A percentile compares a stretch with the other conserved stretches of the same genome.
Evolutionary conservation across 2,329 filamentous ascomycete genomes (phyloP).

Genomic region (Diaporthe eres): DNA sequence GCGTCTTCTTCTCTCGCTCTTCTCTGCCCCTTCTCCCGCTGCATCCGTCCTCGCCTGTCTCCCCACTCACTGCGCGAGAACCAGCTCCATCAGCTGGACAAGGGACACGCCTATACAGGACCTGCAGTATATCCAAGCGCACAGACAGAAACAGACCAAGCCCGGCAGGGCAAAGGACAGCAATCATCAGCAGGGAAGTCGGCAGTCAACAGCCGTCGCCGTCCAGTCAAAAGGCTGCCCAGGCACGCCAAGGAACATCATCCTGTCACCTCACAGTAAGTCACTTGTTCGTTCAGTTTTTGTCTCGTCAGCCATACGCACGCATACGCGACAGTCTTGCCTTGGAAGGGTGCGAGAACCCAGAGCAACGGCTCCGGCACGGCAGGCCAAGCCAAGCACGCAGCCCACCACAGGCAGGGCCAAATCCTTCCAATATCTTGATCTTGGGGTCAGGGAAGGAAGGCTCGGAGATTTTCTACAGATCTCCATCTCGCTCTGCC

Average conservation of each 20-base stretch:
- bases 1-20: not conserved
- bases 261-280: not conserved
- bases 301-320: not conserved
- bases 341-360: not conserved
- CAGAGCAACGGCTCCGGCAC: slow-evolving; percentile 6
- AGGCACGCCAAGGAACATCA: not conserved
- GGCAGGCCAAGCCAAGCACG: slow-evolving; percentile 9
- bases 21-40: not conserved
- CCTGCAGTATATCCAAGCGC: not conserved
- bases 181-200: slow-evolving; percentile 21
- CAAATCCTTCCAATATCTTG: slow-evolving; percentile 8
- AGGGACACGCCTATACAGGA: not conserved
- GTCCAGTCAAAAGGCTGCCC: slow-evolving; percentile 25
- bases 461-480: slow-evolving; percentile 20
- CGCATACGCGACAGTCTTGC: not conserved
- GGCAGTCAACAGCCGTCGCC: not conserved
- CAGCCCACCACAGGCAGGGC: not conserved
- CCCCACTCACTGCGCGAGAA: slow-evolving; percentile 1
- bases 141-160: not conserved
- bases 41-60: slow-evolving; percentile 19
- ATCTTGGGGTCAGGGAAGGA: not conserved
- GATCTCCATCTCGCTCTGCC: slow-evolving; percentile 5
- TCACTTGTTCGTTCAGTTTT: not conserved
- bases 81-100: slow-evolving; percentile 24
- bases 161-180: not conserved